Evolutionary conservation across 345 rosid species (phyloP), one percentile per base, ranked within the genome.

Genomic region (Sapria himalayana): DNA sequence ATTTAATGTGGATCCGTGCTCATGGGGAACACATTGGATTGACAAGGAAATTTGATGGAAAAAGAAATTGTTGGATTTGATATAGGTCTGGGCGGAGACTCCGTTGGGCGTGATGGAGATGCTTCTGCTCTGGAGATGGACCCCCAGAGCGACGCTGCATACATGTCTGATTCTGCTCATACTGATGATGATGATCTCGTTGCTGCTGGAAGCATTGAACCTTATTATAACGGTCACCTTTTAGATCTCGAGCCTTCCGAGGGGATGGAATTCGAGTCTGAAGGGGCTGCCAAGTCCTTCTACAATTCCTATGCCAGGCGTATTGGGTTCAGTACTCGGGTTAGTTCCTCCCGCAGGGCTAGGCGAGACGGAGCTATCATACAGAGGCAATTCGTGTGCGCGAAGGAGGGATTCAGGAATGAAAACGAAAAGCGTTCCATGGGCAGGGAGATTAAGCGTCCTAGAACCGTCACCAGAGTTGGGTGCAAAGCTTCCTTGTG

Each of bases 311-410:
- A 69, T 38, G 80, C 80, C 17, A 66, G 75, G 24, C 74, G 74
- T 15, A 66, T 69, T 9, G 74, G 74, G 33, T 69, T 69, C 23
- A 69, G 74, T 35, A 69, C 74, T 37, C 67, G 74, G 3, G 74
- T 69, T 37, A 69, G 74, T 56, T 72, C 73, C 19, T 72, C 80
- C 25, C 67, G 75, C 22, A 70, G 79, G 33, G 68, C 79, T 27
- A 60, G 80, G 34, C 63, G 76, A 21, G 80, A 72, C 33, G 80
- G 80, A 29, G 80, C 80, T 10, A 69, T 72, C 34, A 69, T 72
- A 13, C 80, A 72, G 62, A 49, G 80, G 29, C 80, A 72, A 18
- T 72, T 72, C 15, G 80, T 72, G 4, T 72, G 80, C 46, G 80
- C 80, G 43, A 72, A 72, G 41, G 80, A 72, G 51, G 80, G 80